Percentiles rank a stretch among this genome's conserved stretches.
Conservation (phyloP, 805 yeast genomes). For the Pichia occidentalis region DNA sequence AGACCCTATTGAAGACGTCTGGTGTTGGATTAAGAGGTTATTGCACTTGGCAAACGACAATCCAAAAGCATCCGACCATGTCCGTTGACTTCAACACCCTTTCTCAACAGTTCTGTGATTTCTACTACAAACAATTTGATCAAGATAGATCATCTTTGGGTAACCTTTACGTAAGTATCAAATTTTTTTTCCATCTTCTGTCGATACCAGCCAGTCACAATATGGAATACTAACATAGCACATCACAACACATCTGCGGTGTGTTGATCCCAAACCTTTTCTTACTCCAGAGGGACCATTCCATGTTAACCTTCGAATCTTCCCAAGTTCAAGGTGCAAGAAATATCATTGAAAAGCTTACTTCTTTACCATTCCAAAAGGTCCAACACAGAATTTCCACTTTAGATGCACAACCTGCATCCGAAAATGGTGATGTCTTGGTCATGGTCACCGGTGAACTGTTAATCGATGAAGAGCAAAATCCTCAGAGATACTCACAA, state of each 20-base stretch:
- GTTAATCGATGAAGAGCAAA: slow-evolving; percentile 86
- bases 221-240: slow-evolving; percentile 7
- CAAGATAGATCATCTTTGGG: slow-evolving; percentile 88
- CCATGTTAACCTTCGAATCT: slow-evolving; percentile 96
- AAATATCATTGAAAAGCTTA: slow-evolving; percentile 86
- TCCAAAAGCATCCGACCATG: slow-evolving; percentile 15
- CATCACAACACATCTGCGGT: too few relatives aligned
- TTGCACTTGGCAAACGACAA: too few relatives aligned
- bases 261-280: too few relatives aligned
- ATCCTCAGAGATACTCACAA: slow-evolving; percentile 94
- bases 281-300: slow-evolving; percentile 64
- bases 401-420: slow-evolving; percentile 96
- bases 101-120: slow-evolving; percentile 76
- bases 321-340: slow-evolving; percentile 92
- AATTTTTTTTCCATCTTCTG: too few relatives aligned
- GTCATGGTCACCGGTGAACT: slow-evolving; percentile 98
- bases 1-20: too few relatives aligned
- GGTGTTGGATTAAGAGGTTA: too few relatives aligned
- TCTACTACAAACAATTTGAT: slow-evolving; percentile 94
- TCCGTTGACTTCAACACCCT: slow-evolving; percentile 32
- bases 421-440: slow-evolving; percentile 84
- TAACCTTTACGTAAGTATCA: slow-evolving; percentile 61
- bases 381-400: slow-evolving; percentile 92
- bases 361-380: slow-evolving; percentile 82
- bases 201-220: too few relatives aligned